Percentiles rank a stretch among this genome's conserved stretches.
Evolutionary conservation across 2,329 filamentous ascomycete species (phyloP).

Genomic region (Colletotrichum sp.): DNA sequence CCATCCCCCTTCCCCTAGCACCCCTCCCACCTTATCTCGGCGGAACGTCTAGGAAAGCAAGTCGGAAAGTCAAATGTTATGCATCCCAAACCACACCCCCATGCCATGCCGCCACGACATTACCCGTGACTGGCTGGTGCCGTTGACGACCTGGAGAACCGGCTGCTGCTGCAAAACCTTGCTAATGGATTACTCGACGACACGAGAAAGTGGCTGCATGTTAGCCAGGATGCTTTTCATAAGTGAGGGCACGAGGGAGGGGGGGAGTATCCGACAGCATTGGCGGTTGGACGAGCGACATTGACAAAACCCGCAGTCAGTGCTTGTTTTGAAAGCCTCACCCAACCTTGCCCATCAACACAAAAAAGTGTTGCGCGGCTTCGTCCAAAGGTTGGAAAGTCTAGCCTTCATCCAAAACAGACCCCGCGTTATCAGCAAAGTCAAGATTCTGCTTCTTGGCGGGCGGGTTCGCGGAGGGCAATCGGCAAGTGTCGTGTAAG

Average conservation of each 20-base stretch:
- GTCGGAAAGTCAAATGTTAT: neutral
- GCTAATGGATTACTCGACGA: neutral
- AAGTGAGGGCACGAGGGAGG: neutral
- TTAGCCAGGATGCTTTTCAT: neutral
- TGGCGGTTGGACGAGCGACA: neutral
- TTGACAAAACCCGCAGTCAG: neutral
- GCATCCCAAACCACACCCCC: neutral
- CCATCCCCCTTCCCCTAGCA: neutral
- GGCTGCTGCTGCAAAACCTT: neutral
- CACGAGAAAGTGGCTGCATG: neutral
- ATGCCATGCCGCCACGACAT: neutral
- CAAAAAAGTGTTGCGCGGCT: conserved; percentile 2
- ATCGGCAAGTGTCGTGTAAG: neutral
- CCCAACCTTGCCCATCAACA: neutral
- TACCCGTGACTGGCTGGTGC: neutral
- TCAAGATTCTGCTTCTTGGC: neutral
- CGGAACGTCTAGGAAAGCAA: conserved; percentile 1
- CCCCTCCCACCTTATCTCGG: neutral
- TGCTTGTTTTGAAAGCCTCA: neutral
- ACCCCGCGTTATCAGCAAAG: conserved; percentile 18
- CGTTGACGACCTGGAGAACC: neutral
- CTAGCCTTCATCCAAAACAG: conserved; percentile 15
- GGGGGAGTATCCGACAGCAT: neutral
- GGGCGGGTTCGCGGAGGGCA: neutral
- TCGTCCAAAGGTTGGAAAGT: neutral